phyloP scores from a whole-genome alignment of 2,329 filamentous ascomycete species.

The Stagonosporopsis vannaccii region DNA sequence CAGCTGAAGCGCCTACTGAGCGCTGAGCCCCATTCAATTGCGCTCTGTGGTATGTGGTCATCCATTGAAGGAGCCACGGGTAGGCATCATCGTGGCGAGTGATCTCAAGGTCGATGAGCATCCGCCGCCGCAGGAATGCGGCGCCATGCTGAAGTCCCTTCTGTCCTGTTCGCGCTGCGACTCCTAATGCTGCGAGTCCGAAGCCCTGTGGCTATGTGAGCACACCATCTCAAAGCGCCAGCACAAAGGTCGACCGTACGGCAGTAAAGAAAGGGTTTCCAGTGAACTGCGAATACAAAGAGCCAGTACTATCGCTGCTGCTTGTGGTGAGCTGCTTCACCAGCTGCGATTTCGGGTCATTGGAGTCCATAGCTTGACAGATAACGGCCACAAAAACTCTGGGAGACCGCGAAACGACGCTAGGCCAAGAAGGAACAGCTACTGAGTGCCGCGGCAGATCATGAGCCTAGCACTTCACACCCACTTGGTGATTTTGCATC shows the following conservation, averaged over 20 bases:
- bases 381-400: slow-evolving; percentile 17
- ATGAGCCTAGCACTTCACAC: slow-evolving; percentile 5
- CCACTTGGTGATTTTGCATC: neutral
- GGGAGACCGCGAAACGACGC: slow-evolving; percentile 22
- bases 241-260: slow-evolving; percentile 58
- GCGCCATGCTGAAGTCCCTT: slow-evolving; percentile 75
- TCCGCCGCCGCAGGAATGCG: slow-evolving; percentile 78
- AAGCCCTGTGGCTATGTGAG: slow-evolving; percentile 67
- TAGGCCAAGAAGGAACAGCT: slow-evolving; percentile 23
- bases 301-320: slow-evolving; percentile 44
- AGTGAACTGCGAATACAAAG: slow-evolving; percentile 55
- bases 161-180: slow-evolving; percentile 80
- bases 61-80: slow-evolving; percentile 92
- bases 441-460: slow-evolving; percentile 6
- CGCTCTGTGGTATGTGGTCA: slow-evolving; percentile 78
- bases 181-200: slow-evolving; percentile 87
- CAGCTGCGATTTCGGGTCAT: slow-evolving; percentile 48
- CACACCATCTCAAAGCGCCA: slow-evolving; percentile 28
- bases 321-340: slow-evolving; percentile 47
- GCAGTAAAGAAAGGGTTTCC: slow-evolving; percentile 63
- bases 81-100: slow-evolving; percentile 93
- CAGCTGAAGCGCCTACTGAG: slow-evolving; percentile 18
- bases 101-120: slow-evolving; percentile 96
- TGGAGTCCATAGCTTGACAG: slow-evolving; percentile 42
- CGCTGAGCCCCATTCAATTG: slow-evolving; percentile 59